Base-by-base conservation (phyloP, 208 protist genomes). In the Paratrypanosoma confusum region DNA sequence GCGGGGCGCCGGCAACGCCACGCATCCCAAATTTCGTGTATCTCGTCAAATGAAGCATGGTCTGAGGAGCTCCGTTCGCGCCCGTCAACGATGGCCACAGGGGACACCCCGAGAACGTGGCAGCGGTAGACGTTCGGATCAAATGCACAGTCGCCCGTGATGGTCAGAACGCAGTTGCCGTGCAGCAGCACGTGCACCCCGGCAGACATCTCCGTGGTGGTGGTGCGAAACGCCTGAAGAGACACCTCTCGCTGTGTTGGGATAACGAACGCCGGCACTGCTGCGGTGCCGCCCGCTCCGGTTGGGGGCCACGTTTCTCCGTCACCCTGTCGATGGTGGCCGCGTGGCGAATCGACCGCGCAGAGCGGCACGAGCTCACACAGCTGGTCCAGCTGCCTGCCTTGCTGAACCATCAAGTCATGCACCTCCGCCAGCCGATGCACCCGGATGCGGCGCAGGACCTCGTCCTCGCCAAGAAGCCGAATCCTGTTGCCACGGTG, bases 121-220 rank as follows among this genome's bases (percentile, higher is more conserved):
- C 29, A 14, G 14, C 37, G 16, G 32, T 58, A 32, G n/a, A 34
- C 11, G 24, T 37, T 16, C 13, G 43, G 31, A 24, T 59, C 28
- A 34, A 37, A 63, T 13, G 56, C 56, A 37, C 56, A 55, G 23
- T 59, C 58, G 11, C 50, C 58, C 14, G 58, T 65, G 13, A 65
- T n/a, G 3, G 20, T 50, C 16, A 65, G 11, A 14, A 65, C 22
- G 24, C 46, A 46, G 25, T 33, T 28, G 16, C 29, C 37, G 22
- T 65, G 31, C 18, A 58, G 50, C 3, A 43, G 23, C 0, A 65
- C 43, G 8, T 38, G 26, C 25, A 52, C 34, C 5, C 50, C 58
- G 42, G 39, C 41, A 20, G 50, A 57, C 14, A 38, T 39, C 23
- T 53, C 50, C 23, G 58, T 43, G 5, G 58, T 37, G 21, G 31